These are phyloP conservation scores for Parachaetomium inaequale DNA, from an alignment of 495 filamentous ascomycete species.

Conservation along the genomic window DNA sequence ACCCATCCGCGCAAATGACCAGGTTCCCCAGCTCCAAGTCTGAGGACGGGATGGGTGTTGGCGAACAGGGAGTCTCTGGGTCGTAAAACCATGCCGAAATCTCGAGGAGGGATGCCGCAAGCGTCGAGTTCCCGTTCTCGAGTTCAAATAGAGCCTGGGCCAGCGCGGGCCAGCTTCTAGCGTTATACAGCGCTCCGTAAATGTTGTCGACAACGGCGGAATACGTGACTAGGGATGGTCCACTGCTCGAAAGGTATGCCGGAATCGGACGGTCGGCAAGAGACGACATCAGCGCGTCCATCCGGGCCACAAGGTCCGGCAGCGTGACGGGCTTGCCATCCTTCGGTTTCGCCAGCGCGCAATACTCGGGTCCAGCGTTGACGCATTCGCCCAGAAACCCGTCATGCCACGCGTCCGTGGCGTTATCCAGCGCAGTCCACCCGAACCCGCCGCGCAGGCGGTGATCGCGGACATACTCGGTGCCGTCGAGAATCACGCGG, in stretches of 20 bases:
- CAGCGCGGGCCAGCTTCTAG: slow-evolving; percentile 38
- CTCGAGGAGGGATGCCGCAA: slow-evolving; percentile 36
- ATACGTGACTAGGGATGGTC: slow-evolving; percentile 44
- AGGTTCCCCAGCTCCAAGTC: slow-evolving; percentile 35
- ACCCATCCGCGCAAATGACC: slow-evolving; percentile 44
- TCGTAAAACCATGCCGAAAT: slow-evolving; percentile 37
- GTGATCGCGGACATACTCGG: slow-evolving; percentile 50
- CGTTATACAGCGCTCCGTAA: slow-evolving; percentile 42
- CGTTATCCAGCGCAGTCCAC: slow-evolving; percentile 46
- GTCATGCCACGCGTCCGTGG: slow-evolving; percentile 46
- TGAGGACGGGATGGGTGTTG: slow-evolving; percentile 24
- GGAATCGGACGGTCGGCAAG: slow-evolving; percentile 35
- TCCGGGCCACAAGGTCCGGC: slow-evolving; percentile 33
- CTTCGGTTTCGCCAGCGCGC: slow-evolving; percentile 37
- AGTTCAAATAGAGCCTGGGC: slow-evolving; percentile 41
- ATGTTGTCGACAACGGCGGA: slow-evolving; percentile 36
- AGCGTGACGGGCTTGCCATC: slow-evolving; percentile 33
- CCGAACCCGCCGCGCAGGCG: slow-evolving; percentile 44
- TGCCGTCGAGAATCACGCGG: slow-evolving; percentile 47
- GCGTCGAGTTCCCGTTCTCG: slow-evolving; percentile 42
- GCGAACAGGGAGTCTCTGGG: slow-evolving; percentile 32
- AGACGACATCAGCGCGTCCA: slow-evolving; percentile 35
- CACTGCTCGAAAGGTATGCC: slow-evolving; percentile 34
- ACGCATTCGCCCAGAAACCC: slow-evolving; percentile 49
- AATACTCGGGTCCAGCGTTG: slow-evolving; percentile 42